Base-by-base conservation (phyloP, 2,329 filamentous ascomycete genomes). In the Sporothrix curviconia region DNA sequence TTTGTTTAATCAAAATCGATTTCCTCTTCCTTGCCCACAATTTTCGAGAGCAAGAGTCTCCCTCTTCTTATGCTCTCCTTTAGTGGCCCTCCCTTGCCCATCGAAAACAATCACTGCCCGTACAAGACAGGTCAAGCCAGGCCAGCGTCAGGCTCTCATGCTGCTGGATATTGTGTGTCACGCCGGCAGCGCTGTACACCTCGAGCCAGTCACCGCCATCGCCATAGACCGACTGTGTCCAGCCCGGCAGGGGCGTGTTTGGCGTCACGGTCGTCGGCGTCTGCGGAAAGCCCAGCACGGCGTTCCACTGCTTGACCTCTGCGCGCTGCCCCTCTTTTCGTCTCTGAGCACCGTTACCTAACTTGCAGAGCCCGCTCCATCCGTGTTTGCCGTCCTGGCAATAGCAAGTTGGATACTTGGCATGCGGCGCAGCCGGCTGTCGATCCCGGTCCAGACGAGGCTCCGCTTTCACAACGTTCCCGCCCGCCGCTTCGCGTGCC, bases 251-350 rank as follows among this genome's bases (percentile, higher is more conserved):
- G 1, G 73, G 72, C 2, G 69, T 72, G 44, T 74, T 62, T 2
- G 54, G 46, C 4, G 64, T 67, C 0, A 66, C 64, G 7, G 42
- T 63, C 0, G 64, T 67, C 6, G 71, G 70, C 34, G 59, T 64
- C 14, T 65, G 62, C 44, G 62, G 62, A 55, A 71, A 61, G 4
- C 69, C 70, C 9, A 74, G 58, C 11, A 76, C 71, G 1, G 70
- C 70, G 0, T 74, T 74, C 79, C 79, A 82, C 65, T 79, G 67
- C 69, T 82, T 80, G 59, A 79, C 69, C 61, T 76, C 76, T 68
- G 84, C 80, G 17, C n/a, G n/a, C n/a, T n/a, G n/a, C n/a, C n/a
- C n/a, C n/a, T n/a, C n/a, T n/a, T n/a, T n/a, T n/a, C n/a, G n/a
- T n/a, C n/a, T n/a, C n/a, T n/a, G n/a, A n/a, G n/a, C n/a, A n/a